These are phyloP conservation scores for Chlamydomonas urium DNA, from an alignment of 139 green algal genomes.

Conservation along the genomic window DNA sequence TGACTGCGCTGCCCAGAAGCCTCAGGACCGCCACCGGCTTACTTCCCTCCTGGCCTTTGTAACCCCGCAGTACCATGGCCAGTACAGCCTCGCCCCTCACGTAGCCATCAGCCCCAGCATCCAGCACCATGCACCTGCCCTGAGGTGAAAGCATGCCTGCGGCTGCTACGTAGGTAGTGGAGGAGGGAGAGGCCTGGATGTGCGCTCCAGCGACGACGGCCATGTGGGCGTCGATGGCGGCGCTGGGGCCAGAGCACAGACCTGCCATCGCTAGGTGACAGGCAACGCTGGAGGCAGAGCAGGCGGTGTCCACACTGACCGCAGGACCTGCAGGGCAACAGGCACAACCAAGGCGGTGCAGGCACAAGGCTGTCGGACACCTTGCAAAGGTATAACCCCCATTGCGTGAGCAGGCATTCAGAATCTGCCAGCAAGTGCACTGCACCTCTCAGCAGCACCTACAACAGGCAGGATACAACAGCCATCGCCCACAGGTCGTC, in stretches of 20 bases:
- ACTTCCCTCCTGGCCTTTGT: conserved; percentile 20
- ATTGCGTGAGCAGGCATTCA: no score
- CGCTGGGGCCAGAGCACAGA: not conserved
- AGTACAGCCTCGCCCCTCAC: conserved; percentile 60
- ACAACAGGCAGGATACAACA: no score
- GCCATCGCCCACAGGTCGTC: no score
- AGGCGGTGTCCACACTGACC: conserved; percentile 61
- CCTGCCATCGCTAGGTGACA: conserved; percentile 34
- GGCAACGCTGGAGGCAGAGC: conserved; percentile 57
- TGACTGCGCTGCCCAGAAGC: conserved; percentile 48
- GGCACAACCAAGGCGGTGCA: no score
- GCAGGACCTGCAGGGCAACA: conserved; percentile 12
- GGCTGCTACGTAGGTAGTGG: conserved; percentile 39
- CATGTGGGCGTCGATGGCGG: not conserved
- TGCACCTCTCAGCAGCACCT: no score
- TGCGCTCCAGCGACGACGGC: conserved; percentile 46
- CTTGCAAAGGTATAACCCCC: no score
- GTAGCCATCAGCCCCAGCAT: conserved; percentile 76
- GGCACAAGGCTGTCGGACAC: no score
- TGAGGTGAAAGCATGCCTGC: conserved; percentile 69
- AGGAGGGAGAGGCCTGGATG: conserved; percentile 41
- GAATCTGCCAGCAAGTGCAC: no score
- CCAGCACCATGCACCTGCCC: conserved; percentile 59
- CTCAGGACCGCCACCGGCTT: conserved; percentile 20
- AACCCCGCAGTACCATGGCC: conserved; percentile 28